Percentiles rank a stretch among this genome's conserved stretches.
These are phyloP conservation scores for Malus orientalis DNA, from an alignment of 306 rosid species.

Conservation along the genomic window DNA sequence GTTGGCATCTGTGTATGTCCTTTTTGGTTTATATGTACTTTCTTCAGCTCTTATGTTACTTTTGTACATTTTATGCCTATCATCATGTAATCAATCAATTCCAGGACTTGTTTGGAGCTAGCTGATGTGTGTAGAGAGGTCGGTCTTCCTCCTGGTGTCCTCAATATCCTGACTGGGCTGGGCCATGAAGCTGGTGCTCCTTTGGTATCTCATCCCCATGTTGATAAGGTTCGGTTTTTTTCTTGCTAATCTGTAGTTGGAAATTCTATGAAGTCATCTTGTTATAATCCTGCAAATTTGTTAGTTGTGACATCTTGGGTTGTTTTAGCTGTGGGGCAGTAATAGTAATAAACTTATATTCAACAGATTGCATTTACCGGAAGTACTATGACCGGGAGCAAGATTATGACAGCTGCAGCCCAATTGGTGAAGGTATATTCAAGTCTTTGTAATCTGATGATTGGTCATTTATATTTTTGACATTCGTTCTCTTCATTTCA, in stretches of 20 bases:
- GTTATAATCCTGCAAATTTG: not conserved
- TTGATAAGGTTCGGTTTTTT: slow-evolving; percentile 61
- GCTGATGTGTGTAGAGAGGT: slow-evolving; percentile 70
- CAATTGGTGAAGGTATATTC: slow-evolving; percentile 66
- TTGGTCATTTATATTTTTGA: not conserved
- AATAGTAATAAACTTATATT: slow-evolving; percentile 8
- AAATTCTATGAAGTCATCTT: slow-evolving; percentile 4
- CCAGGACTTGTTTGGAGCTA: slow-evolving; percentile 85
- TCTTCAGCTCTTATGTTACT: slow-evolving; percentile 1
- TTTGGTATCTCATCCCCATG: slow-evolving; percentile 81
- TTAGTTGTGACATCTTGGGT: not conserved
- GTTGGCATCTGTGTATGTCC: slow-evolving; percentile 78
- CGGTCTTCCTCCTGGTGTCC: slow-evolving; percentile 76
- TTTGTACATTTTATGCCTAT: slow-evolving; percentile 4
- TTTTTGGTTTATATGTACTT: slow-evolving; percentile 12
- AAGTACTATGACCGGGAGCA: slow-evolving; percentile 84
- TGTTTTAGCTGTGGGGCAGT: slow-evolving; percentile 3
- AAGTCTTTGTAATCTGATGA: not conserved
- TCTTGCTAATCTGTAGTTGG: not conserved
- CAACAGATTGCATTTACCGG: slow-evolving; percentile 95
- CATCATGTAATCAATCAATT: slow-evolving; percentile 8
- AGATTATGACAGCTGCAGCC: slow-evolving; percentile 87
- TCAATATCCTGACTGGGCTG: slow-evolving; percentile 79
- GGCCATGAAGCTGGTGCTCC: slow-evolving; percentile 99
- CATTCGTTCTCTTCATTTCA: slow-evolving; percentile 4